phyloP scores from a whole-genome alignment of 192 early-diverging fungal species.

The Gaertneriomyces sp. region DNA sequence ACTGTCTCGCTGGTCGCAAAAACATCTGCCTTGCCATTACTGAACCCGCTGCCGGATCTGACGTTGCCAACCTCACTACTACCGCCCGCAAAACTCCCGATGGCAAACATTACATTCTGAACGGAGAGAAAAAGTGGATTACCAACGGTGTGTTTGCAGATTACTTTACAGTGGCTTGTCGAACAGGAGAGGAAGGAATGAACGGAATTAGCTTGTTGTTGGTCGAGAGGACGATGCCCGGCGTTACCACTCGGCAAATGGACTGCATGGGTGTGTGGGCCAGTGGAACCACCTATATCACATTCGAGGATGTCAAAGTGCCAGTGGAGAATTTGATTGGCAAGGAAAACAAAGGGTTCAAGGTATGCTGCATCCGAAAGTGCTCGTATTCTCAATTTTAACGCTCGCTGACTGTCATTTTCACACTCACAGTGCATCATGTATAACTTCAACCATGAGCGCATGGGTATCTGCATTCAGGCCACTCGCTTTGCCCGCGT shows the following conservation, averaged over 20 bases:
- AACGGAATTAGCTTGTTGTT: constrained; percentile 72
- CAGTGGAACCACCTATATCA: constrained; percentile 73
- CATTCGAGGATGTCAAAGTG: constrained; percentile 84
- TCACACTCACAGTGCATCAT: constrained; percentile 41
- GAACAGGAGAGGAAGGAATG: constrained; percentile 76
- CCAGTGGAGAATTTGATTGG: constrained; percentile 82
- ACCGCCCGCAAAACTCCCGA: constrained; percentile 63
- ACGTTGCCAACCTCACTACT: constrained; percentile 70
- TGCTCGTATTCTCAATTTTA: neutral
- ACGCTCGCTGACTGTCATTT: constrained; percentile 11
- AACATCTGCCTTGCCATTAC: constrained; percentile 79
- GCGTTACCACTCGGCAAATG: constrained; percentile 76
- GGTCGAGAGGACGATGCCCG: constrained; percentile 66
- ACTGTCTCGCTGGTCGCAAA: constrained; percentile 68
- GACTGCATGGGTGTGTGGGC: constrained; percentile 80
- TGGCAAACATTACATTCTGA: constrained; percentile 67
- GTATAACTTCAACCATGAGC: constrained; percentile 79
- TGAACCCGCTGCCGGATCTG: constrained; percentile 65
- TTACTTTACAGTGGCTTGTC: constrained; percentile 75
- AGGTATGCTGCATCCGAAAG: constrained; percentile 23
- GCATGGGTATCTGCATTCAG: constrained; percentile 78
- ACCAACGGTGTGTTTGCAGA: constrained; percentile 77
- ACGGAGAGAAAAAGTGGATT: constrained; percentile 33
- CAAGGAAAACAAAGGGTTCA: constrained; percentile 82
- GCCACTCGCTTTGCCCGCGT: constrained; percentile 83